These are phyloP conservation scores for Ophiostoma populinum DNA, from an alignment of 2,329 filamentous ascomycete species.

Conservation along the genomic window DNA sequence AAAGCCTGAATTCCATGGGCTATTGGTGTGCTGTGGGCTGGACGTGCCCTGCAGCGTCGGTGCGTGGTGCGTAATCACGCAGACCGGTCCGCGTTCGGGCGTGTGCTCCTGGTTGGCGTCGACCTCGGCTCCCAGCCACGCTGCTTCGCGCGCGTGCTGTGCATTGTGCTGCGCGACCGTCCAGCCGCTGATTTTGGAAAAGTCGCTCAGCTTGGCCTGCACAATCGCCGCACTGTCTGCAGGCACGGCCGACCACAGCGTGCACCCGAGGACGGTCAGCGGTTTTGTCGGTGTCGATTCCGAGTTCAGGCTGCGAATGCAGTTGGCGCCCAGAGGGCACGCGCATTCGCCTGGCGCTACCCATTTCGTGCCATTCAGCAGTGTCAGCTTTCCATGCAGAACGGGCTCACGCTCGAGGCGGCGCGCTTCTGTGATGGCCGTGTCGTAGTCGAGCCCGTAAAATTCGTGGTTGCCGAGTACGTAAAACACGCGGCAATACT, in stretches of 20 bases:
- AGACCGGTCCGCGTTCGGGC: constrained; percentile 15
- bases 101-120: too few relatives aligned
- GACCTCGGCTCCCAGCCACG: constrained; percentile 25
- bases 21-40: constrained; percentile 28
- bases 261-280: constrained; percentile 38
- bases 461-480: constrained; percentile 41
- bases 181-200: constrained; percentile 35
- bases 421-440: background rate
- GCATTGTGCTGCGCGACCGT: constrained; percentile 30
- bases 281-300: too few relatives aligned
- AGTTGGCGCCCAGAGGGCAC: too few relatives aligned
- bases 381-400: constrained; percentile 21
- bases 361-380: constrained; percentile 26
- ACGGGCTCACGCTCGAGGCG: constrained; percentile 17
- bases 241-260: constrained; percentile 36
- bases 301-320: too few relatives aligned
- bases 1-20: constrained; percentile 31
- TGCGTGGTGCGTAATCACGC: constrained; percentile 38
- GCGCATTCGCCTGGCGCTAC: constrained; percentile 22
- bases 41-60: constrained; percentile 32
- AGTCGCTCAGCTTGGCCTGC: constrained; percentile 31
- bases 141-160: constrained; percentile 27
- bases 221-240: constrained; percentile 22
- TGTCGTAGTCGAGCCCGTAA: constrained; percentile 16
- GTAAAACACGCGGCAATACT: constrained; percentile 32